A percentile compares a stretch with the other conserved stretches of the same genome.
Conservation (phyloP, 2,329 filamentous ascomycete species). For the Zymoseptoria crescenta region DNA sequence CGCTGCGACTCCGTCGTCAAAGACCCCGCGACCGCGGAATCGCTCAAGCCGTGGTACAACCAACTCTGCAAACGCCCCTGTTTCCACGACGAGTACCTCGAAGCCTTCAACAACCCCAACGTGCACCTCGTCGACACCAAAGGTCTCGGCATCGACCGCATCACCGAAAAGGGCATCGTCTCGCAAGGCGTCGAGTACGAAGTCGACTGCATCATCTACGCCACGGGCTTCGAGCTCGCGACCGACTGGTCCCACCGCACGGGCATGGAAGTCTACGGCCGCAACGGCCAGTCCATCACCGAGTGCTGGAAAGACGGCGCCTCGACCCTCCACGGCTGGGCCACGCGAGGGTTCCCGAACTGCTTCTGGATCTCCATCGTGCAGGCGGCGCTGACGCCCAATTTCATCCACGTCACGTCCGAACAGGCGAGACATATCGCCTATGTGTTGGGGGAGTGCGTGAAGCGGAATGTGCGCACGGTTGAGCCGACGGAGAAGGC, state of each 20-base stretch:
- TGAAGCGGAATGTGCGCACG: conserved; percentile 21
- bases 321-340: conserved; percentile 46
- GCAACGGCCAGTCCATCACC: conserved; percentile 38
- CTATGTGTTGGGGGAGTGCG: conserved; percentile 35
- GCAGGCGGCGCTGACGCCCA: conserved; percentile 36
- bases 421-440: conserved; percentile 37
- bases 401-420: conserved; percentile 34
- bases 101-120: conserved; percentile 50
- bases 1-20: conserved; percentile 44
- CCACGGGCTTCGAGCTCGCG: conserved; percentile 37
- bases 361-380: conserved; percentile 41
- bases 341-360: conserved; percentile 47
- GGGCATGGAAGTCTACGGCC: conserved; percentile 31
- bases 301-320: conserved; percentile 39
- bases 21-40: conserved; percentile 44
- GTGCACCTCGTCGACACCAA: conserved; percentile 54
- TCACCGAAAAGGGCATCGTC: conserved; percentile 43
- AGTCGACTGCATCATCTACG: conserved; percentile 41
- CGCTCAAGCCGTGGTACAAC: conserved; percentile 53
- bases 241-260: conserved; percentile 25
- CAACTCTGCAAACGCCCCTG: conserved; percentile 55
- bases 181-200: conserved; percentile 42
- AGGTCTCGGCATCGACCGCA: conserved; percentile 42
- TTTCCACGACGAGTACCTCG: conserved; percentile 52
- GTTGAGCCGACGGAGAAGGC: conserved; percentile 41